These are phyloP conservation scores for Coemansia sp. DNA, from an alignment of 371 early-diverging fungal genomes.

Conservation along the genomic window DNA sequence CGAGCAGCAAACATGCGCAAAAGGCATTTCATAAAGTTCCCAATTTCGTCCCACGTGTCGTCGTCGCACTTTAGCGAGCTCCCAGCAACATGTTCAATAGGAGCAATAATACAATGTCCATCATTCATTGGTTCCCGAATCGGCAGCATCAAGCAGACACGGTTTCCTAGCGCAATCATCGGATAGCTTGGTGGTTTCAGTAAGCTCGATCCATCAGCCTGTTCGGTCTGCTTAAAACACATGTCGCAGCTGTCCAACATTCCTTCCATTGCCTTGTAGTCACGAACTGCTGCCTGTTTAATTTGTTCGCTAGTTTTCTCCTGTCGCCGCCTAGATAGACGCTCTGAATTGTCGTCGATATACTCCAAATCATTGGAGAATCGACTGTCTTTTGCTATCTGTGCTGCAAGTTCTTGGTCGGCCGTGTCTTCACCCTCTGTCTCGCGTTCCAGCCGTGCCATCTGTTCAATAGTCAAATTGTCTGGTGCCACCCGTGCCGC, in stretches of 20 bases:
- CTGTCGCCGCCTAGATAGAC: constrained; percentile 62
- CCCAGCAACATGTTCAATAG: constrained; percentile 78
- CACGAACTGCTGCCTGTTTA: constrained; percentile 62
- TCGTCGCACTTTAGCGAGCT: constrained; percentile 83
- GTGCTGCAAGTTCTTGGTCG: constrained; percentile 72
- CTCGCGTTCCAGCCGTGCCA: constrained; percentile 55
- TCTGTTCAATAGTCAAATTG: constrained; percentile 69
- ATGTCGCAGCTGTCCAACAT: constrained; percentile 70
- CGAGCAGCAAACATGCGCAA: constrained; percentile 78
- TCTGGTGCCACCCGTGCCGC: constrained; percentile 59
- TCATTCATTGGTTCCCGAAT: constrained; percentile 70
- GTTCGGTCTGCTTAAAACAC: constrained; percentile 66
- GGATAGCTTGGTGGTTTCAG: constrained; percentile 66
- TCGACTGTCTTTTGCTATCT: constrained; percentile 73
- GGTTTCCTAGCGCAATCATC: constrained; percentile 74
- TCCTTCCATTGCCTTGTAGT: constrained; percentile 60
- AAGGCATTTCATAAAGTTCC: constrained; percentile 94
- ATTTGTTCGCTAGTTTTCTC: constrained; percentile 66
- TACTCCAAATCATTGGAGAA: constrained; percentile 83
- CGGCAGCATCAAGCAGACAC: constrained; percentile 81
- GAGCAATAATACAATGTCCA: constrained; percentile 90
- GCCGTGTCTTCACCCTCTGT: constrained; percentile 46
- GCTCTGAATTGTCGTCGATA: constrained; percentile 86
- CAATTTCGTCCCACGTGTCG: constrained; percentile 89
- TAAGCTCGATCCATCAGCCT: constrained; percentile 8